Evolutionary conservation across 139 green algal species (phyloP).

Genomic region (Microglena sp.): DNA sequence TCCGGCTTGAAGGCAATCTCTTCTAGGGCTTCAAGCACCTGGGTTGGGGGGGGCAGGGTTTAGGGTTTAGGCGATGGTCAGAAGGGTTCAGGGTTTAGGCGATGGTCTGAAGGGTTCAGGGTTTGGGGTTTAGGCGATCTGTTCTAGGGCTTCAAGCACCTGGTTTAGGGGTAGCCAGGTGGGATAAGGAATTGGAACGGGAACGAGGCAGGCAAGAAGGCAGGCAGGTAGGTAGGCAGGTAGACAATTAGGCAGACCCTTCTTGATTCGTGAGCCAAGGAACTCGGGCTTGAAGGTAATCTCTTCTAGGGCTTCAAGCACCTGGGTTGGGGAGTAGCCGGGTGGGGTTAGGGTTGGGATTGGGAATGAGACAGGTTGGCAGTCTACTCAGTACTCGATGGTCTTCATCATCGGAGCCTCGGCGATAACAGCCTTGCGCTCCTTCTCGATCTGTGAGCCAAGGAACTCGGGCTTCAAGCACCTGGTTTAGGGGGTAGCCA

Average conservation of each 20-base stretch:
- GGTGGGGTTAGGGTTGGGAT: not conserved
- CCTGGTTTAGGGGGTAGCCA: no score
- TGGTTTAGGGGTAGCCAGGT: no score
- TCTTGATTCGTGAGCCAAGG: constrained; percentile 65
- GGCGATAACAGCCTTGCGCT: constrained; percentile 87
- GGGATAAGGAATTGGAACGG: no score
- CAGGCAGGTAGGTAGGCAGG: no score
- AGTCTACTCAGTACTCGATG: constrained; percentile 98
- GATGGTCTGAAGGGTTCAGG: no score
- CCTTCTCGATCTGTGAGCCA: constrained; percentile 85
- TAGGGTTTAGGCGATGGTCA: no score
- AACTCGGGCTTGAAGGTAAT: constrained; percentile 80
- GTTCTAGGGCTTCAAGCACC: no score
- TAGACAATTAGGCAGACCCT: no score
- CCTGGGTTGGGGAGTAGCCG: constrained; percentile 35
- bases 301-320: constrained; percentile 86
- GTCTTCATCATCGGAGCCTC: constrained; percentile 99
- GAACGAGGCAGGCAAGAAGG: no score
- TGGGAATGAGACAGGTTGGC: constrained; percentile 74
- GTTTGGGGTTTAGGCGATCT: no score
- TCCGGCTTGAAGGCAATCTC: constrained; percentile 77
- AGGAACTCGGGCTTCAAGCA: constrained; percentile 67
- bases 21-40: constrained; percentile 85
- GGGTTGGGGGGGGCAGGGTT: no score
- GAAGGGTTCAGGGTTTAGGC: no score